A percentile compares a stretch with the other conserved stretches of the same genome.
These are phyloP conservation scores for Alternaria burnsii DNA, from an alignment of 2,329 filamentous ascomycete species.

Conservation along the genomic window DNA sequence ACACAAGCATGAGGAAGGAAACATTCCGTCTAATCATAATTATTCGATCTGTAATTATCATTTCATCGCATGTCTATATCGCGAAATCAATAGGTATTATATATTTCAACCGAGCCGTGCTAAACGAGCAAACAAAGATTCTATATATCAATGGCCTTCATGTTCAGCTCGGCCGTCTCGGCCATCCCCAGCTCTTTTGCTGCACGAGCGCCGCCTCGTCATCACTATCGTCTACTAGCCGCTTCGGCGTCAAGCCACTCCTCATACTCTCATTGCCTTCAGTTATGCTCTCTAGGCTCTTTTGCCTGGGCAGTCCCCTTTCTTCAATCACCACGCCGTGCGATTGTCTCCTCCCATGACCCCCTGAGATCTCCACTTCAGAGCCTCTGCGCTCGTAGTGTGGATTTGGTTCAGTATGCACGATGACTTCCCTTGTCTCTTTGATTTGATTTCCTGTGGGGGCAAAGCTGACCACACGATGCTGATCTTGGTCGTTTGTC, in stretches of 20 bases:
- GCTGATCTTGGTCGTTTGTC: background rate
- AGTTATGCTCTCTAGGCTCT: slow-evolving; percentile 35
- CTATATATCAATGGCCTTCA: background rate
- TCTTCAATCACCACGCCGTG: slow-evolving; percentile 20
- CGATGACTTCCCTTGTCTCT: slow-evolving; percentile 38
- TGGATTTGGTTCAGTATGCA: slow-evolving; percentile 37
- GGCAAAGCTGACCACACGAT: slow-evolving; percentile 30
- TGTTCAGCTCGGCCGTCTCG: slow-evolving; percentile 10
- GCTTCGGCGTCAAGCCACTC: slow-evolving; percentile 25
- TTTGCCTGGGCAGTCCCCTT: slow-evolving; percentile 15
- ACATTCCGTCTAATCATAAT: background rate
- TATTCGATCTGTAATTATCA: background rate
- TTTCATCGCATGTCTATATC: background rate
- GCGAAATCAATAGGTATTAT: background rate
- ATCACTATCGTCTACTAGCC: slow-evolving; percentile 28
- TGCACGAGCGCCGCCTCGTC: slow-evolving; percentile 35
- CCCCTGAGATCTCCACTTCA: slow-evolving; percentile 21
- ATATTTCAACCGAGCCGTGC: background rate
- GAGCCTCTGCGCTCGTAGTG: slow-evolving; percentile 19
- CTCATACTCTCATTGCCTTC: slow-evolving; percentile 36
- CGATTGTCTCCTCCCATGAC: slow-evolving; percentile 12
- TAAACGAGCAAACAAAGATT: background rate
- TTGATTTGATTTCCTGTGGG: slow-evolving; percentile 43
- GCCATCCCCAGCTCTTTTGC: slow-evolving; percentile 15
- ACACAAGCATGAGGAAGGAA: background rate